Evolutionary conservation across 2,329 filamentous ascomycete species (phyloP).

Genomic region (Apiospora phragmitis): DNA sequence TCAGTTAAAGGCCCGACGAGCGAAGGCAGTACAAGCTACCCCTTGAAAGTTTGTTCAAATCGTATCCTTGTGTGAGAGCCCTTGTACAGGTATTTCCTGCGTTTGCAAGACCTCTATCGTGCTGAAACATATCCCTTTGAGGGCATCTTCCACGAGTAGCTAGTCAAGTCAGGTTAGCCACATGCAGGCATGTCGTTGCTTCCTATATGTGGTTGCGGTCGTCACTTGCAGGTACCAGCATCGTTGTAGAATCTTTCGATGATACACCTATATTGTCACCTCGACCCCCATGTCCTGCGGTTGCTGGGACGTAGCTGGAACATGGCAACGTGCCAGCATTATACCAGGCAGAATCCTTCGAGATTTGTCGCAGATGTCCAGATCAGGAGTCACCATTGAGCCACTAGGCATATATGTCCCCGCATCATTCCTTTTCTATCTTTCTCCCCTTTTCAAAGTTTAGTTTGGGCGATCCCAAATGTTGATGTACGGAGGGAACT

Average conservation of each 20-base stretch:
- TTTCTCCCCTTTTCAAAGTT: background rate
- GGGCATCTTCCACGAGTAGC: background rate
- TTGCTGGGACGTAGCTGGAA: background rate
- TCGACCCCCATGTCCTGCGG: background rate
- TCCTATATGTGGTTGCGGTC: background rate
- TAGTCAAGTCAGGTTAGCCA: background rate
- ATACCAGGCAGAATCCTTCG: background rate
- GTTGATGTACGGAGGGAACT: background rate
- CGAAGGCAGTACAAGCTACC: background rate
- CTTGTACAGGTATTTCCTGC: too few relatives aligned
- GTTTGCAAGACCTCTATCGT: too few relatives aligned
- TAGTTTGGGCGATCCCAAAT: background rate
- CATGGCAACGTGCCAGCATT: background rate
- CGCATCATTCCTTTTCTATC: background rate
- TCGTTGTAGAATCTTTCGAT: background rate
- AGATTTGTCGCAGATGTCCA: background rate
- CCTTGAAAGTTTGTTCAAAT: too few relatives aligned
- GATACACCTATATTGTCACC: background rate
- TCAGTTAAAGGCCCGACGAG: background rate
- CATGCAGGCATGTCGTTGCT: background rate
- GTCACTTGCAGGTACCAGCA: background rate
- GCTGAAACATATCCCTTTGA: too few relatives aligned
- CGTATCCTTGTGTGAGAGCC: too few relatives aligned
- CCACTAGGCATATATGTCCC: constrained; percentile 1
- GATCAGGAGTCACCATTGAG: background rate